Conservation (phyloP, 176 grass and related monocot species). For the Phragmites australis region DNA sequence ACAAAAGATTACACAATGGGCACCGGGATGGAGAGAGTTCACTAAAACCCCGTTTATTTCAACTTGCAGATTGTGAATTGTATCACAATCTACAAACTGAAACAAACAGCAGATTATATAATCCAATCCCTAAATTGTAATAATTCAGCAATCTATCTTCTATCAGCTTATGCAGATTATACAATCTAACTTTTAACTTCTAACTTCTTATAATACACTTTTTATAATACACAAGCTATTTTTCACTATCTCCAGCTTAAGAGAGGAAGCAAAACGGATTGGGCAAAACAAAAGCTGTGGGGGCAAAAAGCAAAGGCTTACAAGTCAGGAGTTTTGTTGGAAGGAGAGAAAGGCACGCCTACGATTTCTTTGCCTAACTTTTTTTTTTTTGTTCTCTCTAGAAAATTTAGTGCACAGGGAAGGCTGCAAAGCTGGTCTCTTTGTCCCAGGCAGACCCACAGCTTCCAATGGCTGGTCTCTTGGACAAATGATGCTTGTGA, state of each 20-base stretch:
- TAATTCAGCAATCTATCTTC: too few species aligned
- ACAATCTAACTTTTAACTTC: too few species aligned
- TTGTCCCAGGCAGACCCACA: slow-evolving; percentile 53
- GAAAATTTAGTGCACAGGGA: slow-evolving; percentile 42
- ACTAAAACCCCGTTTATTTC: too few species aligned
- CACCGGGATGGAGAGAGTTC: slow-evolving; percentile 24
- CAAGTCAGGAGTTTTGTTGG: slow-evolving; percentile 62
- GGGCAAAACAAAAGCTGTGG: slow-evolving; percentile 48
- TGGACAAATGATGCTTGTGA: slow-evolving; percentile 19
- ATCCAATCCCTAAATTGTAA: too few species aligned
- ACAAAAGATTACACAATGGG: slow-evolving; percentile 38
- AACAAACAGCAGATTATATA: too few species aligned
- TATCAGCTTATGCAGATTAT: too few species aligned
- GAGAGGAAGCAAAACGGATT: slow-evolving; percentile 29
- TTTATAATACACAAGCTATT: too few species aligned
- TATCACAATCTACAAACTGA: too few species aligned
- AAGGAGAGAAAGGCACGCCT: slow-evolving; percentile 63
- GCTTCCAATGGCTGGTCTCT: slow-evolving; percentile 3
- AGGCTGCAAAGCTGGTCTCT: slow-evolving; percentile 59
- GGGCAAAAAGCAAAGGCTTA: slow-evolving; percentile 40
- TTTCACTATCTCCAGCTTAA: too few species aligned
- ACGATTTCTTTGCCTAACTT: slow-evolving; percentile 22
- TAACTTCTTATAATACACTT: too few species aligned
- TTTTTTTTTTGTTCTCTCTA: slow-evolving; percentile 33
- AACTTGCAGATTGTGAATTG: too few species aligned